Evolutionary conservation across 495 filamentous ascomycete genomes (phyloP).

Genomic region (Lentithecium fluviatile): DNA sequence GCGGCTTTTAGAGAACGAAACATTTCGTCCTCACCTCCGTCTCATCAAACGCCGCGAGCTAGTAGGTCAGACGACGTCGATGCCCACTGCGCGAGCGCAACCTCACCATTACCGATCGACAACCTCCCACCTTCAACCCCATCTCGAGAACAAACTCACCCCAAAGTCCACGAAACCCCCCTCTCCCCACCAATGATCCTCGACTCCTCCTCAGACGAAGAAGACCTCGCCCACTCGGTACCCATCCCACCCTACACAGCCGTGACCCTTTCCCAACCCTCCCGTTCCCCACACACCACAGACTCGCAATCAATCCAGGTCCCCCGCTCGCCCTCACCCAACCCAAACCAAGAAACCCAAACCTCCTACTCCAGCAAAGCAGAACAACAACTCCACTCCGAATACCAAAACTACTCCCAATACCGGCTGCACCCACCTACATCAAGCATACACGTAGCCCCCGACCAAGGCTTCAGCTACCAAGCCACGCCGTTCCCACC

Average conservation of each 20-base stretch:
- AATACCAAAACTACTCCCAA: slow-evolving; percentile 22
- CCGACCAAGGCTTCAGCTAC: slow-evolving; percentile 5
- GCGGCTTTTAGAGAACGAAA: no score
- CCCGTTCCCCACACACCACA: not conserved
- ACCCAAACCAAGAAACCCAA: slow-evolving; percentile 6
- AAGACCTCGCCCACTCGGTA: not conserved
- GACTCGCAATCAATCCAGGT: slow-evolving; percentile 17
- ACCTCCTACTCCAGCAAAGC: slow-evolving; percentile 22
- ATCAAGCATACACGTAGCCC: slow-evolving; percentile 13
- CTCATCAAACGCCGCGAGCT: not conserved
- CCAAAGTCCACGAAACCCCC: not conserved
- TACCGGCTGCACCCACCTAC: slow-evolving; percentile 4
- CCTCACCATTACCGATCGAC: not conserved
- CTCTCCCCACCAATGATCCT: slow-evolving; percentile 16
- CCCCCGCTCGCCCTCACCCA: slow-evolving; percentile 3
- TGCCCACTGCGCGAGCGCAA: not conserved
- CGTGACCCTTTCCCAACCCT: not conserved
- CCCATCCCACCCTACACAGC: slow-evolving; percentile 7
- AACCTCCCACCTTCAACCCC: not conserved
- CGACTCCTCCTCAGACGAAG: slow-evolving; percentile 20
- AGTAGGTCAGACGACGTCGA: not conserved
- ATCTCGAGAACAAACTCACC: not conserved
- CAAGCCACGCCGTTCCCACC: slow-evolving; percentile 16
- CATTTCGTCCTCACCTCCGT: not conserved
- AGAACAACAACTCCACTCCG: slow-evolving; percentile 17